A percentile compares a stretch with the other conserved stretches of the same genome.
These are phyloP conservation scores for Nemania abortiva DNA, from an alignment of 2,329 filamentous ascomycete genomes.

Conservation along the genomic window DNA sequence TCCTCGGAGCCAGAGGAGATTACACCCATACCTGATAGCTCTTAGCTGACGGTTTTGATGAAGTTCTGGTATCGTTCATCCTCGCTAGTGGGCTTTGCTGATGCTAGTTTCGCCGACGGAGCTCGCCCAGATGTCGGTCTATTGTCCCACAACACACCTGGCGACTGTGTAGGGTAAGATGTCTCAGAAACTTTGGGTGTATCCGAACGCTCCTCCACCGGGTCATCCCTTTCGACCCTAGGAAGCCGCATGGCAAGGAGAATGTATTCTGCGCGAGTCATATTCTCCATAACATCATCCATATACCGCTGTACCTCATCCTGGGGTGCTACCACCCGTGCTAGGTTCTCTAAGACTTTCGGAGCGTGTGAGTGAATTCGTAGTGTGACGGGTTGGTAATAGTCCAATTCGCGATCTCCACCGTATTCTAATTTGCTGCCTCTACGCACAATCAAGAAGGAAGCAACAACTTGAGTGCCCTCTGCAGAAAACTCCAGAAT, in stretches of 20 bases:
- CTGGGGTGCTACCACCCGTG: slow-evolving; percentile 70
- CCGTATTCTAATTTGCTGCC: slow-evolving; percentile 75
- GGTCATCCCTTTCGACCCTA: slow-evolving; percentile 55
- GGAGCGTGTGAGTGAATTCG: slow-evolving; percentile 67
- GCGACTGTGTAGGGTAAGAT: slow-evolving; percentile 39
- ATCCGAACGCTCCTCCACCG: slow-evolving; percentile 48
- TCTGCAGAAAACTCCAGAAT: slow-evolving; percentile 73
- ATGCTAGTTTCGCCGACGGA: slow-evolving; percentile 37
- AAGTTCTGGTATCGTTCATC: slow-evolving; percentile 63
- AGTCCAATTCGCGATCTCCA: slow-evolving; percentile 73
- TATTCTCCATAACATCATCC: slow-evolving; percentile 77
- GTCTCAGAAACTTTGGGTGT: slow-evolving; percentile 47
- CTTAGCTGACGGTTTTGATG: slow-evolving; percentile 55
- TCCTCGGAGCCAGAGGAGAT: neutral
- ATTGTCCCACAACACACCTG: slow-evolving; percentile 53
- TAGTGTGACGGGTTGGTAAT: slow-evolving; percentile 80
- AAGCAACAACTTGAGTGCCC: slow-evolving; percentile 75
- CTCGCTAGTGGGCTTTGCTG: slow-evolving; percentile 53
- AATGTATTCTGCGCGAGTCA: slow-evolving; percentile 76
- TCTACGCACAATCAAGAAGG: slow-evolving; percentile 81
- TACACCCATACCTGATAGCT: slow-evolving; percentile 29
- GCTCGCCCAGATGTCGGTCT: slow-evolving; percentile 42
- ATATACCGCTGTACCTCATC: slow-evolving; percentile 75
- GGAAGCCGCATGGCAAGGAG: slow-evolving; percentile 75
- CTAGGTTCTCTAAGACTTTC: slow-evolving; percentile 70